Percentiles rank a stretch among this genome's conserved stretches.
Evolutionary conservation across 768 basidiomycete genomes (phyloP).

Genomic region (Podaxis carcinomalis): DNA sequence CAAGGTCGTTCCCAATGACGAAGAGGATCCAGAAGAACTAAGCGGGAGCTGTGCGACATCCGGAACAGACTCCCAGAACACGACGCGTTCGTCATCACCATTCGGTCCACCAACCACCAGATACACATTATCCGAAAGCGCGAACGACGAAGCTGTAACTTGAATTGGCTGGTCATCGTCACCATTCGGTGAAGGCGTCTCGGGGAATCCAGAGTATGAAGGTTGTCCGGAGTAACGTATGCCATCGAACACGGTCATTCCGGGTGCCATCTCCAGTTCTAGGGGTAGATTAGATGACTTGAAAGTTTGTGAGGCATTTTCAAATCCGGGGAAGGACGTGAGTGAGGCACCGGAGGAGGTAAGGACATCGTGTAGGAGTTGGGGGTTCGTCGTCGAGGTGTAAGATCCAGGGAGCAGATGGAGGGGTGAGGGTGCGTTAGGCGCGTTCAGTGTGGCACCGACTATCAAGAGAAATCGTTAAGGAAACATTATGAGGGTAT

Average conservation of each 20-base stretch:
- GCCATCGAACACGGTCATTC: constrained; percentile 61
- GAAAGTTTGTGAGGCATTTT: constrained; percentile 23
- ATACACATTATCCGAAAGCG: constrained; percentile 68
- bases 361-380: constrained; percentile 63
- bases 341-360: constrained; percentile 61
- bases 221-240: constrained; percentile 63
- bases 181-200: constrained; percentile 29
- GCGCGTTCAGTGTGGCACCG: constrained; percentile 59
- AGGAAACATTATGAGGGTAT: constrained; percentile 5
- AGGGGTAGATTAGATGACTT: constrained; percentile 57
- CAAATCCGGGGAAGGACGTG: constrained; percentile 59
- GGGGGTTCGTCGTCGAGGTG: constrained; percentile 63
- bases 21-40: constrained; percentile 1
- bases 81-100: constrained; percentile 51
- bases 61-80: constrained; percentile 78
- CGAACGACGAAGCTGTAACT: constrained; percentile 55
- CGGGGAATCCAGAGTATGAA: constrained; percentile 54
- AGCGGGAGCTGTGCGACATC: constrained; percentile 66
- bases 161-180: constrained; percentile 45
- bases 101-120: constrained; percentile 45
- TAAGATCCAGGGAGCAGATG: constrained; percentile 79
- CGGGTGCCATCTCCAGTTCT: constrained; percentile 60
- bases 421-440: constrained; percentile 47
- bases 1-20: constrained; percentile 42
- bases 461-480: constrained; percentile 35